Evolutionary conservation across 2,329 filamentous ascomycete genomes (phyloP), one percentile per base, ranked within the genome.

Genomic region (Fusarium sp.): DNA sequence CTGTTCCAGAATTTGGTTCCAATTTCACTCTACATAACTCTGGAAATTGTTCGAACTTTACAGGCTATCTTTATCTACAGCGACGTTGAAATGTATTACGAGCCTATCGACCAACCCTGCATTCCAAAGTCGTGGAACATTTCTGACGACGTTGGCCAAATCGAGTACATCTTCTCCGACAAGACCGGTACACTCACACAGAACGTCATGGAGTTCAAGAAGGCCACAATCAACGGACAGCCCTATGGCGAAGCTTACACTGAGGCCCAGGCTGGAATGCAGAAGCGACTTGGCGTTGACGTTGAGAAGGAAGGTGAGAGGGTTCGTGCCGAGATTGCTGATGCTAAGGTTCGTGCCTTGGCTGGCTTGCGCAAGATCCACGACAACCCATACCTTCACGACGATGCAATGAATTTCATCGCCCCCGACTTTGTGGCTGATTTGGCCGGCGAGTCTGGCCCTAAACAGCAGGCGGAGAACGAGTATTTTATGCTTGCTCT

Each of bases 161-260:
- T 99, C 67, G 96, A 98, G 81, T 99, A 98, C 83, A 97, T 99
- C 72, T 99, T 99, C 80, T 98, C 95, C 1, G 95, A 98, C 84
- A 98, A 98, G 84, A 98, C 95, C 1, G 95, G 95, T 26, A 98
- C 95, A 2, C 83, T 98, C 72, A 98, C 95, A 7, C 97, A 96
- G 81, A 98, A 98, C 77, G 91, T 95, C 85, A 98, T 99, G 96
- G 97, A 99, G 79, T 99, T 98, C 88, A 99, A 98, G 81, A 99
- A 99, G 81, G 94, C 92, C 57, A 97, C 95, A 1, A 91, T 99
- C 80, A 98, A 98, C 75, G 95, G 95, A n/a, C 88, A 96, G 63
- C 90, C 95, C 0, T 99, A 99, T 72, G 96, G 97, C 66, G 96
- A 99, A 81, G 96, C 96, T 1, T 99, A 98, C 76, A 99, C 97